Evolutionary conservation across 2,329 filamentous ascomycete genomes (phyloP), one percentile per base, ranked within the genome.

Genomic region (Cercospora zeina): DNA sequence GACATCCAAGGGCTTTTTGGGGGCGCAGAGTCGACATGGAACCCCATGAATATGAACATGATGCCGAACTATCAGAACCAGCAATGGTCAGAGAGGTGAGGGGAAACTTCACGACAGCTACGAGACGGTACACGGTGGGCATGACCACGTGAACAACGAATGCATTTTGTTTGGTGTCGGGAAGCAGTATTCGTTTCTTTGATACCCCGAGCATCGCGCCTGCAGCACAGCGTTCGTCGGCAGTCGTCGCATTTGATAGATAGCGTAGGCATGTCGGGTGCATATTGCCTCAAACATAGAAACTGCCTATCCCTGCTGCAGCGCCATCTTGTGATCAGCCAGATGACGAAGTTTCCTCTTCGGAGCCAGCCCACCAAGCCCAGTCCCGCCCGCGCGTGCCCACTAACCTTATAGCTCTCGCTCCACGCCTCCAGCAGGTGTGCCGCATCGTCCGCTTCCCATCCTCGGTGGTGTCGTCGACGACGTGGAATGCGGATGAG

Each of bases 1-100:
- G 74, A 77, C 58, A 70, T 76, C 14, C 71, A 75, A 37, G 71
- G 73, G n/a, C 67, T 76, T 10, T 76, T 76, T 50, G 75, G 75
- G 34, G 73, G 73, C 2, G 64, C 69, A 4, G 74, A 77, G 54
- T 59, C 56, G 33, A 58, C 55, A 47, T 76, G 74, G 72, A 74
- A 73, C 60, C 69, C 73, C 4, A 71, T 72, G 65, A 64, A 69
- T 42, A 59, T 59, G 56, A 63, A 59, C 27, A 63, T 67, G 65
- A 65, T 62, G 58, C 66, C 58, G 6, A 64, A 65, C 11, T 69
- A 66, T 53, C 64, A 65, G 53, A 58, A 61, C 21, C 64, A 66
- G 24, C 62, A 39, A 53, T 53, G 49, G 33, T 14, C 3, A 34
- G 49, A 53, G 49, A 53, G 49, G 49, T 47, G 42, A 47, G 42